A percentile compares a stretch with the other conserved stretches of the same genome.
phyloP scores from a whole-genome alignment of 148 eudicot genomes.

The Polygonum maritimum region DNA sequence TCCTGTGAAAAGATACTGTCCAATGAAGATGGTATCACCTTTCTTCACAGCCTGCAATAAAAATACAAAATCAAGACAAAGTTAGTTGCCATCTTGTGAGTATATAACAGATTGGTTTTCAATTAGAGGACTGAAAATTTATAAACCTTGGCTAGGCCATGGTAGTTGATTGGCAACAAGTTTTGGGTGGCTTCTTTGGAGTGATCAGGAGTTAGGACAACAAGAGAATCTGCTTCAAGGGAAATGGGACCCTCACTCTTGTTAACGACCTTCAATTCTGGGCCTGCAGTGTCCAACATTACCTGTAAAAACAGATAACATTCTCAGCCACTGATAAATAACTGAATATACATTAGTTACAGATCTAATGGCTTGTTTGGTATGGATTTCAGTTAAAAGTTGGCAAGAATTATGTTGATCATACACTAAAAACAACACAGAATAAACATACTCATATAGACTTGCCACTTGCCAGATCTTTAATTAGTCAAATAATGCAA shows the following conservation, averaged over 20 bases:
- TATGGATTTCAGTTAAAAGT: neutral
- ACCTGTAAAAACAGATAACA: constrained; percentile 30
- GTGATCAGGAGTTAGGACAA: constrained; percentile 47
- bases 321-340: neutral
- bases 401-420: too few relatives aligned
- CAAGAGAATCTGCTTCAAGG: constrained; percentile 38
- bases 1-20: constrained; percentile 92
- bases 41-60: constrained; percentile 74
- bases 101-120: neutral
- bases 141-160: constrained; percentile 50
- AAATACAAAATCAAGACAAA: neutral
- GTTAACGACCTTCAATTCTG: constrained; percentile 59
- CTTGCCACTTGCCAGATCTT: neutral
- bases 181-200: constrained; percentile 51
- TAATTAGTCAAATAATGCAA: neutral
- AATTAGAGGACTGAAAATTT: neutral
- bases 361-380: neutral
- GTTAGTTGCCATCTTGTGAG: neutral
- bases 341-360: neutral
- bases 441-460: too few relatives aligned
- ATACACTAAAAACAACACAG: too few relatives aligned
- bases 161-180: constrained; percentile 56
- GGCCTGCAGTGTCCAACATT: constrained; percentile 65
- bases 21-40: constrained; percentile 90
- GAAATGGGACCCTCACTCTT: constrained; percentile 39